Conservation (phyloP, 179 eudicot species). For the Silene noctiflora region DNA sequence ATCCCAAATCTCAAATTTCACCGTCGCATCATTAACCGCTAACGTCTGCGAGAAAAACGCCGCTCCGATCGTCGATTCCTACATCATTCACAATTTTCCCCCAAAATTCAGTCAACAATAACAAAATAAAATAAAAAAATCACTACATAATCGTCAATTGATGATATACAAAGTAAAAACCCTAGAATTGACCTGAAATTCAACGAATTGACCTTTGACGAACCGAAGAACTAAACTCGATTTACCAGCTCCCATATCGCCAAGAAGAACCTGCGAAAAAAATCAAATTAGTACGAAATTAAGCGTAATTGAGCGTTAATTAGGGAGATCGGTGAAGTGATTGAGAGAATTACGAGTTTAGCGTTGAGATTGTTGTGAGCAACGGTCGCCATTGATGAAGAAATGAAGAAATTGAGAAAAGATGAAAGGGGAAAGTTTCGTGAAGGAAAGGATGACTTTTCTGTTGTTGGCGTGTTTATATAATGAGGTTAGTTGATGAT, state of each 20-base stretch:
- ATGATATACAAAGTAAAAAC: background rate
- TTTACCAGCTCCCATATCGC: conserved; percentile 97
- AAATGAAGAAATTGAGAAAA: background rate
- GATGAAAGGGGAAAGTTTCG: background rate
- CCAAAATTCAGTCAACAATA: background rate
- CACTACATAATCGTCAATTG: background rate
- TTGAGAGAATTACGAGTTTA: conserved; percentile 39
- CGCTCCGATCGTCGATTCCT: conserved; percentile 99
- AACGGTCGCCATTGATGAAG: conserved; percentile 55
- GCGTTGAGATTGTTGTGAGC: conserved; percentile 86
- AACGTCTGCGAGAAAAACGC: conserved; percentile 96
- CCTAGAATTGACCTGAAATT: conserved; percentile 63
- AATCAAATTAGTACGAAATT: background rate
- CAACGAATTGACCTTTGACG: conserved; percentile 91
- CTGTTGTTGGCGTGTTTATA: background rate
- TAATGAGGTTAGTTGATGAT: background rate
- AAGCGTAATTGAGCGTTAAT: background rate
- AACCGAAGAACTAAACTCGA: conserved; percentile 89
- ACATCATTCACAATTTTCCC: background rate
- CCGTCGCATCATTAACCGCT: conserved; percentile 80
- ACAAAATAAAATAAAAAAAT: no score
- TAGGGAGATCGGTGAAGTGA: background rate
- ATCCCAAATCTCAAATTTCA: conserved; percentile 99
- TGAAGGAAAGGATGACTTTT: conserved; percentile 1
- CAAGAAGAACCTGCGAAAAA: conserved; percentile 62